phyloP scores from a whole-genome alignment of 225 moss, liverwort and hornwort genomes.

The Straminergon stramineum region DNA sequence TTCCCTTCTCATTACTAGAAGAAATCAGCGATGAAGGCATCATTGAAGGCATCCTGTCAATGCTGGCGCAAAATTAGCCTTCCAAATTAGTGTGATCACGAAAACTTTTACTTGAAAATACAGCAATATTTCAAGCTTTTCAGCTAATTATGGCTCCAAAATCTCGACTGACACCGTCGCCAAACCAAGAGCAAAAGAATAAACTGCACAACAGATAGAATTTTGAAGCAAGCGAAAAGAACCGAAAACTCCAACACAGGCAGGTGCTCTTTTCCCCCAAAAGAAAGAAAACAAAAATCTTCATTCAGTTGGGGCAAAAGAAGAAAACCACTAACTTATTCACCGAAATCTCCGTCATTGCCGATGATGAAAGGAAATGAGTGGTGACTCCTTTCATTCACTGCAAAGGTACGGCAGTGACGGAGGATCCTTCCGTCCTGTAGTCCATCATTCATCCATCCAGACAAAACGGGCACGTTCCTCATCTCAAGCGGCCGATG shows the following conservation, averaged over 20 bases:
- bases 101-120: neutral
- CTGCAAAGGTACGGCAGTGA: neutral
- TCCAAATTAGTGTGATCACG: neutral
- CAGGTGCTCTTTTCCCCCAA: neutral
- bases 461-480: neutral
- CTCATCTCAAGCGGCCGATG: neutral
- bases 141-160: too few relatives aligned
- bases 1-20: neutral
- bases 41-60: neutral
- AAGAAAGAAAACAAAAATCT: neutral
- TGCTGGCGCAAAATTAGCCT: too few relatives aligned
- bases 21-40: neutral
- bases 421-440: neutral
- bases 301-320: neutral
- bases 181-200: neutral
- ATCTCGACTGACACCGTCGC: too few relatives aligned
- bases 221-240: too few relatives aligned
- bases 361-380: too few relatives aligned
- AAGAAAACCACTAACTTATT: neutral
- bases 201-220: neutral
- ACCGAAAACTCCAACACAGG: too few relatives aligned
- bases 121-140: neutral
- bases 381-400: neutral
- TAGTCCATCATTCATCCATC: neutral
- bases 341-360: neutral